A percentile compares a stretch with the other conserved stretches of the same genome.
These are phyloP conservation scores for Terfezia claveryi DNA, from an alignment of 495 filamentous ascomycete species.

Conservation along the genomic window DNA sequence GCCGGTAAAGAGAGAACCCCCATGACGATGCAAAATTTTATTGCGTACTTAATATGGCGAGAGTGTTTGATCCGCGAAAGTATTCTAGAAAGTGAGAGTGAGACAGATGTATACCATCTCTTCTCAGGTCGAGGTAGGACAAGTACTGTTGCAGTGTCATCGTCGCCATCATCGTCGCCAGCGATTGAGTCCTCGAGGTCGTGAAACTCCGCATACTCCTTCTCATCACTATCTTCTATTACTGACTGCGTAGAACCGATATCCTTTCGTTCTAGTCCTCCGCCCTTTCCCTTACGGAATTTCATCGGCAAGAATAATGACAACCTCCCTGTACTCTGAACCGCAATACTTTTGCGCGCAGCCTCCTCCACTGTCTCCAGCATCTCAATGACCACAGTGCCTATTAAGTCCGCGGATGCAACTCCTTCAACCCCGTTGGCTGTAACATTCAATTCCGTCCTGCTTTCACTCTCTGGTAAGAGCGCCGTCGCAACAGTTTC, in stretches of 20 bases:
- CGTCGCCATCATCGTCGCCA: no score
- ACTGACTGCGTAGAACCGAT: no score
- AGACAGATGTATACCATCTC: not conserved
- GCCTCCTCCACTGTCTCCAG: constrained; percentile 10
- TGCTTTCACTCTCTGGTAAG: not conserved
- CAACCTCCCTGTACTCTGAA: constrained; percentile 9
- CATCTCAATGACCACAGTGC: constrained; percentile 13
- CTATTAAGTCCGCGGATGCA: constrained; percentile 15
- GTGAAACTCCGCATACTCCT: no score
- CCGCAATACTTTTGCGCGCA: constrained; percentile 5
- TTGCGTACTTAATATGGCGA: constrained; percentile 16
- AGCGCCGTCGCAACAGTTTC: not conserved
- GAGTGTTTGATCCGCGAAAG: constrained; percentile 11
- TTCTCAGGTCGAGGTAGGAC: not conserved
- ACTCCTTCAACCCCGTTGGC: constrained; percentile 2
- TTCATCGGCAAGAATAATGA: constrained; percentile 9
- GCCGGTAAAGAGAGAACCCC: constrained; percentile 13
- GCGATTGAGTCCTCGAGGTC: no score
- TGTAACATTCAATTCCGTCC: no score
- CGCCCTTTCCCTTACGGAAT: not conserved
- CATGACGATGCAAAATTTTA: constrained; percentile 18
- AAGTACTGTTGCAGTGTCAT: no score
- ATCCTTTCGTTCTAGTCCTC: no score
- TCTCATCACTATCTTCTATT: no score
- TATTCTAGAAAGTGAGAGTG: constrained; percentile 8